These are phyloP conservation scores for Rhinocladiella similis DNA, from an alignment of 2,329 filamentous ascomycete species.

Conservation along the genomic window DNA sequence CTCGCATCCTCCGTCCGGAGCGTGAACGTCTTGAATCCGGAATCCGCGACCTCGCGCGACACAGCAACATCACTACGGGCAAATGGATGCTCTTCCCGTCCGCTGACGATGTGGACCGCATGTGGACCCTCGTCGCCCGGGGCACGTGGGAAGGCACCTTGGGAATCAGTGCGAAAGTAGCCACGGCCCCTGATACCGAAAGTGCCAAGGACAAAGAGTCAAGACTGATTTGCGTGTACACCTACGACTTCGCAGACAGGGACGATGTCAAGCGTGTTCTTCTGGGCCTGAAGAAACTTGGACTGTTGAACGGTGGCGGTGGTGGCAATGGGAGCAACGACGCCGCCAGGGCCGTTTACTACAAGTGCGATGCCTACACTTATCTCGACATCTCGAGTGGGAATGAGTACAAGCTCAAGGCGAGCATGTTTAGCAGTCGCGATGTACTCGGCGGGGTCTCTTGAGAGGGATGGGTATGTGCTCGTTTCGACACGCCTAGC, in stretches of 20 bases:
- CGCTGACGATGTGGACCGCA: constrained; percentile 55
- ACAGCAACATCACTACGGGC: constrained; percentile 31
- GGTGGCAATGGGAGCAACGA: constrained; percentile 14
- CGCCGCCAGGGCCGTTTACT: constrained; percentile 61
- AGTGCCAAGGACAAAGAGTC: neutral
- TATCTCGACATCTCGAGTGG: constrained; percentile 62
- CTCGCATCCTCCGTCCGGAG: constrained; percentile 42
- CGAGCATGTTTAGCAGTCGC: constrained; percentile 46
- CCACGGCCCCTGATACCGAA: constrained; percentile 47
- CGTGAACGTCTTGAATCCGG: constrained; percentile 50
- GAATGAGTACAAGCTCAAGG: constrained; percentile 64
- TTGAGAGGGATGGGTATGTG: constrained; percentile 27
- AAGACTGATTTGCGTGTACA: constrained; percentile 76
- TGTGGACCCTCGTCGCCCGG: constrained; percentile 67
- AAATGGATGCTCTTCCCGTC: constrained; percentile 75
- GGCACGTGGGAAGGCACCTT: constrained; percentile 69
- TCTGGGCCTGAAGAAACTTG: constrained; percentile 60
- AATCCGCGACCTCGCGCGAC: constrained; percentile 62
- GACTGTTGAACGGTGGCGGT: constrained; percentile 50
- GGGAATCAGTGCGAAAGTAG: constrained; percentile 72
- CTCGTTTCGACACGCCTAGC: too few species aligned
- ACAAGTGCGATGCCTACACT: constrained; percentile 74
- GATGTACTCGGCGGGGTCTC: constrained; percentile 36
- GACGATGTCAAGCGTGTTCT: constrained; percentile 70
- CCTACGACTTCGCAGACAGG: constrained; percentile 68